Conservation (phyloP, 495 filamentous ascomycete genomes). For the Penicillium tannophilum region DNA sequence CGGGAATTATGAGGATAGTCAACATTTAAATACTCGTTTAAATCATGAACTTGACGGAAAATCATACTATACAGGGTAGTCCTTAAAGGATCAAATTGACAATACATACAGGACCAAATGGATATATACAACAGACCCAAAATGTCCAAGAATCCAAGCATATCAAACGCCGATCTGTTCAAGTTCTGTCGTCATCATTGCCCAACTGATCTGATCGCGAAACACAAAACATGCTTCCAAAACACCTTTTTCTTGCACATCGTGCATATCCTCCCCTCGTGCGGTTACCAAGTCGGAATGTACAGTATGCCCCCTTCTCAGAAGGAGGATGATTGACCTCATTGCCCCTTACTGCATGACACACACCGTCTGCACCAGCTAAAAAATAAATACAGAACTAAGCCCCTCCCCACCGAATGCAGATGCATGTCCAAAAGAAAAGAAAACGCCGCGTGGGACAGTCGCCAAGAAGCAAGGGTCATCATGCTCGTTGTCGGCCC, state of each 20-base stretch:
- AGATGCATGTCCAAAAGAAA: slow-evolving; percentile 21
- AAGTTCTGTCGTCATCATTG: slow-evolving; percentile 3
- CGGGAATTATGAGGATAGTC: no score
- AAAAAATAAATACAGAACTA: slow-evolving; percentile 9
- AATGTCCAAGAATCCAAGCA: slow-evolving; percentile 6
- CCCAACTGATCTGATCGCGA: background rate
- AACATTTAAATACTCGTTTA: background rate
- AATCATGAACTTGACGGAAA: no score
- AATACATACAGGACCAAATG: slow-evolving; percentile 18
- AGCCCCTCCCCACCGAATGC: slow-evolving; percentile 18
- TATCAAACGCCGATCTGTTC: slow-evolving; percentile 4
- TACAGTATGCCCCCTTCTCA: background rate
- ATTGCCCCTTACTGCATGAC: slow-evolving; percentile 4
- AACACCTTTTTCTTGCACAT: background rate
- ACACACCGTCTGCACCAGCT: slow-evolving; percentile 7
- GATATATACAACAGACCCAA: slow-evolving; percentile 15
- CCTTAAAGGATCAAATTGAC: slow-evolving; percentile 12
- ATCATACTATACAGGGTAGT: slow-evolving; percentile 4
- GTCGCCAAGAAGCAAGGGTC: slow-evolving; percentile 17
- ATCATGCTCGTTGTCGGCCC: slow-evolving; percentile 16
- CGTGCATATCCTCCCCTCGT: background rate
- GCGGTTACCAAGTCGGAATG: background rate
- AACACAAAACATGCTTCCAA: background rate
- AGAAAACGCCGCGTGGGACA: slow-evolving; percentile 30
- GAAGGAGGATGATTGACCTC: background rate